Evolutionary conservation across 345 rosid species (phyloP), one percentile per base, ranked within the genome.

Genomic region (Eucalyptus cladocalyx): DNA sequence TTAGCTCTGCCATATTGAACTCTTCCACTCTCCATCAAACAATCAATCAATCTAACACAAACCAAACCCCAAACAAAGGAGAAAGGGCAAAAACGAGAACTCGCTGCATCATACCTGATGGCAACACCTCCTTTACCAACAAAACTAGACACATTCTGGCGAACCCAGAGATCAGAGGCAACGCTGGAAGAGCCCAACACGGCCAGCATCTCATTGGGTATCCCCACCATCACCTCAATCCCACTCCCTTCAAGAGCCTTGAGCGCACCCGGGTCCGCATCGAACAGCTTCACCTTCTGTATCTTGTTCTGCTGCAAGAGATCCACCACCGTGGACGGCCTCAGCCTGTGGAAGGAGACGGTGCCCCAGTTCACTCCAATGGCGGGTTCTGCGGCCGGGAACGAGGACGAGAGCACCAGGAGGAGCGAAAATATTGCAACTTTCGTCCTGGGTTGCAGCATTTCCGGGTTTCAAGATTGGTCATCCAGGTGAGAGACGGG

Each of bases 321-420:
- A 97, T 96, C 96, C 96, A 97, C 98, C 91, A 97, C 99, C 2
- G 99, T 95, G 1, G 98, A 96, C 21, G 99, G 99, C 90, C 91
- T 90, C 69, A 97, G 88, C 95, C 90, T 93, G 94, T 93, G 97
- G 91, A 85, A 93, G 14, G 99, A 95, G 37, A 96, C 0, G 23
- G 99, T 91, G 58, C 99, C 99, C 99, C 99, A 98, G 95, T 98
- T 98, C 88, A 96, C 97, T 58, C 99, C 99, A 62, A 96, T 93
- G 8, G 95, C 96, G 17, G 99, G 93, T 80, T 96, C 95, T 60
- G 92, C 93, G 86, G 69, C 88, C 67, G 60, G 53, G 86, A 90
- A 54, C 34, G 89, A 91, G 26, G 89, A 69, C 16, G 87, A 88
- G 10, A 93, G 54, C 53, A 92, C 21, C 49, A 91, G 32, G 37